phyloP scores from a whole-genome alignment of 768 basidiomycete genomes.

The Lentinus brumalis region DNA sequence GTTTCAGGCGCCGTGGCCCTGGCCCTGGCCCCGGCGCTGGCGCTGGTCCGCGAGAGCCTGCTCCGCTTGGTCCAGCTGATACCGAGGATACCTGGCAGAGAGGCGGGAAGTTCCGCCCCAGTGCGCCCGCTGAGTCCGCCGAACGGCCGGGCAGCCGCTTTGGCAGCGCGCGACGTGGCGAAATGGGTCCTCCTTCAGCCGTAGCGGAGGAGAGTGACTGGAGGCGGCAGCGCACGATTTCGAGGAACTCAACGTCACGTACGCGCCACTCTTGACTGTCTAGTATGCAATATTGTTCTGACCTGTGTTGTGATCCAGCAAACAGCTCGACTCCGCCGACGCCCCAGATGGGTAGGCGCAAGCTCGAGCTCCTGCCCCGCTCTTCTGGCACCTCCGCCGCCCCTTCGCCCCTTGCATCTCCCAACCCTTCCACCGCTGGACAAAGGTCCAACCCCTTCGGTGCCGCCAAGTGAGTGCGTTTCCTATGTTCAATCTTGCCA shows the following conservation, averaged over 20 bases:
- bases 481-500: neutral
- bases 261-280: conserved; percentile 29
- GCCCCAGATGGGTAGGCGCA: conserved; percentile 75
- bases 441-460: conserved; percentile 82
- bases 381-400: conserved; percentile 64
- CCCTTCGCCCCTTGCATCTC: conserved; percentile 78
- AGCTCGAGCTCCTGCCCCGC: conserved; percentile 85
- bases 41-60: conserved; percentile 36
- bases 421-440: conserved; percentile 58
- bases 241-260: conserved; percentile 64
- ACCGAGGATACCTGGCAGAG: conserved; percentile 78
- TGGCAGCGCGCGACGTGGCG: conserved; percentile 52
- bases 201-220: conserved; percentile 68
- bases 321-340: conserved; percentile 77
- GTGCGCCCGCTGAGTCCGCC: conserved; percentile 37
- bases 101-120: conserved; percentile 72
- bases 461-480: conserved; percentile 62
- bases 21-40: no score
- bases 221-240: conserved; percentile 55
- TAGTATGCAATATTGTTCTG: no score
- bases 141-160: conserved; percentile 42
- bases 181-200: conserved; percentile 47
- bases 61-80: conserved; percentile 57
- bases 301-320: conserved; percentile 41
- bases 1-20: conserved; percentile 58